Conservation (phyloP, 305 asterid species). For the Rubia peregrina region DNA sequence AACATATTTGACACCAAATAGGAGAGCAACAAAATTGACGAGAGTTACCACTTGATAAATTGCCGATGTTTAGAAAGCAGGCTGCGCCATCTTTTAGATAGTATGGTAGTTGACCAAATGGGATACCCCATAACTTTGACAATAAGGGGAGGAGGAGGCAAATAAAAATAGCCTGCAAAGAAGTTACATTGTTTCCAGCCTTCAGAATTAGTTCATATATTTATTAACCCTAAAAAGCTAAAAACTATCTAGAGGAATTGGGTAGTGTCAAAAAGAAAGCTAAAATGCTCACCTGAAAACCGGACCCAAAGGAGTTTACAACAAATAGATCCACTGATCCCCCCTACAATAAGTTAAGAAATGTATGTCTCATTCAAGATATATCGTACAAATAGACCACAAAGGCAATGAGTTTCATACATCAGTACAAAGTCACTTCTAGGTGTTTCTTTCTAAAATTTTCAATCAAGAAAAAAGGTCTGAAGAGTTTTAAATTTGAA, state of each 20-base stretch:
- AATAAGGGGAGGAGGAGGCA: constrained; percentile 92
- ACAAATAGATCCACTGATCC: constrained; percentile 79
- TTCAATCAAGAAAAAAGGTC: background rate
- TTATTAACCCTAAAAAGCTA: background rate
- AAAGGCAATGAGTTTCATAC: background rate
- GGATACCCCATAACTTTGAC: constrained; percentile 91
- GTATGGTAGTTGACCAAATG: constrained; percentile 65
- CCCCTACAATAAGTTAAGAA: constrained; percentile 44
- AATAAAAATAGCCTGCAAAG: constrained; percentile 66
- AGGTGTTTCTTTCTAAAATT: background rate
- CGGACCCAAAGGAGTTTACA: constrained; percentile 89
- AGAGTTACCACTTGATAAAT: constrained; percentile 58
- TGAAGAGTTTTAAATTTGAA: background rate
- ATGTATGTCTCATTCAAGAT: background rate
- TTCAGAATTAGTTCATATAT: constrained; percentile 6
- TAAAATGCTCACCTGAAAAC: constrained; percentile 57
- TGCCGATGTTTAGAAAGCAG: constrained; percentile 83
- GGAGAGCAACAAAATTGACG: constrained; percentile 1
- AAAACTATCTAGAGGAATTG: background rate
- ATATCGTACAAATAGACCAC: background rate
- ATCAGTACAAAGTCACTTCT: background rate
- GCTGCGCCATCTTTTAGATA: constrained; percentile 93
- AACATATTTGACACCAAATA: background rate
- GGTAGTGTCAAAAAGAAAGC: background rate
- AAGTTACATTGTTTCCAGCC: constrained; percentile 23